These are phyloP conservation scores for Bacidia rubella DNA, from an alignment of 495 filamentous ascomycete species.

Conservation along the genomic window DNA sequence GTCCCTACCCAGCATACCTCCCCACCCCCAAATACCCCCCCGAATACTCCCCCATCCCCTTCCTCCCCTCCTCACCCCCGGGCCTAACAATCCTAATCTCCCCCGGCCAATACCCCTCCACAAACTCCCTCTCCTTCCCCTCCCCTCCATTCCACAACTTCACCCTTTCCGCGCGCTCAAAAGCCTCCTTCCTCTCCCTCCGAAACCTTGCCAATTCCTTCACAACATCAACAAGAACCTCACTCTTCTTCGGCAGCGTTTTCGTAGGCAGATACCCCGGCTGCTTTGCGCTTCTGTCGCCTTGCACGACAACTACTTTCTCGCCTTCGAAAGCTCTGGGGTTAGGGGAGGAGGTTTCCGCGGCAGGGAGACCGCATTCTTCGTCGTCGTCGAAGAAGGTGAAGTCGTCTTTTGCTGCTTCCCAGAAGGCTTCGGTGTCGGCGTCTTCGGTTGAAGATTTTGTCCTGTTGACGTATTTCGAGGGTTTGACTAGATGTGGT, in stretches of 20 bases:
- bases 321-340: constrained; percentile 29
- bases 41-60: background rate
- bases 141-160: constrained; percentile 29
- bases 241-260: background rate
- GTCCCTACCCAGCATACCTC: background rate
- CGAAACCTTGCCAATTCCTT: constrained; percentile 36
- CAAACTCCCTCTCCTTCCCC: constrained; percentile 23
- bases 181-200: constrained; percentile 31
- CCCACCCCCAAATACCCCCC: background rate
- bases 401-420: constrained; percentile 45
- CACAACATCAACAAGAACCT: constrained; percentile 32
- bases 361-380: constrained; percentile 40
- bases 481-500: constrained; percentile 23
- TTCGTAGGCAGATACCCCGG: constrained; percentile 5
- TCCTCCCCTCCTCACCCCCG: background rate
- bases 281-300: constrained; percentile 13
- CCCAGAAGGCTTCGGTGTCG: constrained; percentile 48
- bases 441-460: constrained; percentile 48
- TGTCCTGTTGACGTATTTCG: constrained; percentile 11
- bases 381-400: constrained; percentile 49
- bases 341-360: constrained; percentile 27
- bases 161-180: constrained; percentile 24
- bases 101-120: constrained; percentile 42
- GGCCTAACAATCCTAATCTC: constrained; percentile 36
- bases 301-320: constrained; percentile 25